Conservation (phyloP, 129 eudicot species). For the Silybum marianum region DNA sequence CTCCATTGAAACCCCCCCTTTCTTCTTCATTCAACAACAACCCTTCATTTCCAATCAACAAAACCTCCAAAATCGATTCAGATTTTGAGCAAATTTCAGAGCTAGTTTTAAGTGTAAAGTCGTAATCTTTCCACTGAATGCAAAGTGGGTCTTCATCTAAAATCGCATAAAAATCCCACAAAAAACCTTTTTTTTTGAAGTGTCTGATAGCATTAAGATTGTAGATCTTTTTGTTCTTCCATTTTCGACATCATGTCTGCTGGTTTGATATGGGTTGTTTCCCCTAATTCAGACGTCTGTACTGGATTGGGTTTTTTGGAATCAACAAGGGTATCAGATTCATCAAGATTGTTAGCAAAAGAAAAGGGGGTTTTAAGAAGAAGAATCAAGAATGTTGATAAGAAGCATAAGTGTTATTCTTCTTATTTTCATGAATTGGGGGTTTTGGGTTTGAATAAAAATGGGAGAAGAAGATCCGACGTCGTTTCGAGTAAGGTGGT, state of each 20-base stretch:
- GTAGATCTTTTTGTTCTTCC: background rate
- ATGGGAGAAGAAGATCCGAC: slow-evolving; percentile 27
- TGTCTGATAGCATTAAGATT: background rate
- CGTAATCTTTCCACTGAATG: slow-evolving; percentile 20
- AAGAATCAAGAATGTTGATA: slow-evolving; percentile 41
- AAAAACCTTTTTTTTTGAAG: slow-evolving; percentile 8
- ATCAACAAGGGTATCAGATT: slow-evolving; percentile 29
- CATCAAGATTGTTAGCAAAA: slow-evolving; percentile 35
- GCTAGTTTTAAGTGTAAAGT: slow-evolving; percentile 1
- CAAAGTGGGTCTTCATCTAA: slow-evolving; percentile 33
- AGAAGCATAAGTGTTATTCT: slow-evolving; percentile 40
- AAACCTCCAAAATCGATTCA: background rate
- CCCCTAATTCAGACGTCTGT: slow-evolving; percentile 65
- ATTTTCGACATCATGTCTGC: slow-evolving; percentile 55
- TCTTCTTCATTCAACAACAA: slow-evolving; percentile 1
- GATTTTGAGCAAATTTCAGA: background rate
- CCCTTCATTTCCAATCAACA: slow-evolving; percentile 20
- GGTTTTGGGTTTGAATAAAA: slow-evolving; percentile 29
- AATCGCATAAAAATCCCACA: background rate
- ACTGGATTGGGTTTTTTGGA: slow-evolving; percentile 53
- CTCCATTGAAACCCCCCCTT: background rate
- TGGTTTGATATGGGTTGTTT: slow-evolving; percentile 69
- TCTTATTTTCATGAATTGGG: slow-evolving; percentile 38
- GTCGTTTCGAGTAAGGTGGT: slow-evolving; percentile 57
- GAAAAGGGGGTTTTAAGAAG: slow-evolving; percentile 33